Conservation (phyloP, 2,329 filamentous ascomycete species). For the Pseudogymnoascus sp. region DNA sequence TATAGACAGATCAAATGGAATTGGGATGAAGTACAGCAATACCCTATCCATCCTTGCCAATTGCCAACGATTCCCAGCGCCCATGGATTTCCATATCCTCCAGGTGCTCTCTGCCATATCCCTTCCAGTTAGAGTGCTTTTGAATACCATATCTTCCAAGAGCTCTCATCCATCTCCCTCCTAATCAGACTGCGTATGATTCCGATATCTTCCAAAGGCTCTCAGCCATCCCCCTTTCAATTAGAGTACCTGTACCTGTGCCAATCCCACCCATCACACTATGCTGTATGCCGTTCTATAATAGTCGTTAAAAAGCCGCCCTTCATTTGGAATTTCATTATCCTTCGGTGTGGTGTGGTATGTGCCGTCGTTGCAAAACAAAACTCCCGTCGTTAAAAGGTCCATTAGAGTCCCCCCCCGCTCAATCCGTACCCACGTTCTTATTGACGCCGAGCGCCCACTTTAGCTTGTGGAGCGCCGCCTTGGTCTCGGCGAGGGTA, state of each 20-base stretch:
- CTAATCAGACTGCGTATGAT: not conserved
- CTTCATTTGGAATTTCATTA: constrained; percentile 3
- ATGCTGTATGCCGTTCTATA: constrained; percentile 2
- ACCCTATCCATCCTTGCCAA: constrained; percentile 2
- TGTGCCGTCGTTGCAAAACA: constrained; percentile 2
- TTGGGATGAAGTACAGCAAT: not conserved
- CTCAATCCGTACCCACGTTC: constrained; percentile 48
- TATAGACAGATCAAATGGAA: not conserved
- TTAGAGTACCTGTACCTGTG: not conserved
- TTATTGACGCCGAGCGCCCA: constrained; percentile 65
- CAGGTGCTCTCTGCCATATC: not conserved
- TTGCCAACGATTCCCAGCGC: not conserved
- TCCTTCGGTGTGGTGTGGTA: not conserved
- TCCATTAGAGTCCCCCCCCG: not conserved
- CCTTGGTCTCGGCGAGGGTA: constrained; percentile 49
- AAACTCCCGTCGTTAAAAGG: constrained; percentile 6
- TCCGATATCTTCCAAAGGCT: not conserved
- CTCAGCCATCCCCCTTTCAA: not conserved
- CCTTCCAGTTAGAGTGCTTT: not conserved
- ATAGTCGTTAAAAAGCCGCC: constrained; percentile 3
- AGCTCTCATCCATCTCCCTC: not conserved
- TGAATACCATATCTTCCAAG: not conserved
- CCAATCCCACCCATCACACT: not conserved
- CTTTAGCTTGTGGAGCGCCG: constrained; percentile 58
- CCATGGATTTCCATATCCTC: not conserved